Evolutionary conservation across 2,329 filamentous ascomycete genomes (phyloP).

Genomic region (Sporothrix pallida): DNA sequence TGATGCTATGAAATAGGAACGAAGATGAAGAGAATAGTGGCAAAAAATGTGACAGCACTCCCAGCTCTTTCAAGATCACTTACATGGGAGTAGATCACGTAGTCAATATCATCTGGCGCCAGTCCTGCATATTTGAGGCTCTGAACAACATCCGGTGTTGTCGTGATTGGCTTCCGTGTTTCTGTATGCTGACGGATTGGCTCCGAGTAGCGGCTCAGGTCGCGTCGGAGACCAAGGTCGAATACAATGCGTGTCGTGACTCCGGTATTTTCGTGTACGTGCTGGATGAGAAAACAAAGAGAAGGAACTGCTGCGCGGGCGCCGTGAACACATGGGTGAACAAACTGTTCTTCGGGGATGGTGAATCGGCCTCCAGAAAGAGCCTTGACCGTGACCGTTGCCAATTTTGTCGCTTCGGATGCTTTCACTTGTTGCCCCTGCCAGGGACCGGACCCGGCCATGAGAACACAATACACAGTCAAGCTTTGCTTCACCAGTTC

Average conservation of each 20-base stretch:
- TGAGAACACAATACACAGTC: too few relatives aligned
- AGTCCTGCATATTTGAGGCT: neutral
- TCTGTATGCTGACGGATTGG: constrained; percentile 12
- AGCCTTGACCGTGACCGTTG: neutral
- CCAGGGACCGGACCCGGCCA: neutral
- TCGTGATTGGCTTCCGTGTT: neutral
- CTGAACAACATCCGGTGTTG: neutral
- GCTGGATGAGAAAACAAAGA: constrained; percentile 3
- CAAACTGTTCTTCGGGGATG: constrained; percentile 19
- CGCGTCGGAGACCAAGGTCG: constrained; percentile 5
- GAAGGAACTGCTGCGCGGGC: neutral
- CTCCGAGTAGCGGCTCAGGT: constrained; percentile 11
- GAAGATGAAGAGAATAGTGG: neutral
- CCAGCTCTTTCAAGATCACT: too few relatives aligned
- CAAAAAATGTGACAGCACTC: neutral
- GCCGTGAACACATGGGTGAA: neutral
- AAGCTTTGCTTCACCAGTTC: neutral
- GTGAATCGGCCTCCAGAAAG: neutral
- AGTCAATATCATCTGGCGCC: neutral
- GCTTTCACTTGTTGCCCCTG: neutral
- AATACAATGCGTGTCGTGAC: neutral
- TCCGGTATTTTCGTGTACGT: neutral
- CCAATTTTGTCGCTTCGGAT: neutral
- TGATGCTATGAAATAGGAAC: neutral
- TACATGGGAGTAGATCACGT: neutral